A percentile compares a stretch with the other conserved stretches of the same genome.
These are phyloP conservation scores for Ogataea polymorpha DNA, from an alignment of 805 yeast species.

Conservation along the genomic window DNA sequence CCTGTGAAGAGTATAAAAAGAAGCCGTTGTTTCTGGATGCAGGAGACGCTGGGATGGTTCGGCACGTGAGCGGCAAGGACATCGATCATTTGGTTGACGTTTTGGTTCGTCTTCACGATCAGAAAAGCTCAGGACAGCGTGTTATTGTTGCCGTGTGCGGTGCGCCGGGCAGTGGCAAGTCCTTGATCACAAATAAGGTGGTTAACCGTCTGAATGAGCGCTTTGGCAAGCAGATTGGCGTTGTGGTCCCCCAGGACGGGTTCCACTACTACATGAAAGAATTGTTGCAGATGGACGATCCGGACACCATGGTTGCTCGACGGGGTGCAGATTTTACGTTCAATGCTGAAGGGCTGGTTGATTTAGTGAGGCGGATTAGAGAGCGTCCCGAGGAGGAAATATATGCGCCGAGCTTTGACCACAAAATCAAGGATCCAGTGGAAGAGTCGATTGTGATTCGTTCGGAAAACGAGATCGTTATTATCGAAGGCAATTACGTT, in stretches of 20 bases:
- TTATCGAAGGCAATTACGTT: conserved; percentile 43
- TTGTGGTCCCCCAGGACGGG: conserved; percentile 27
- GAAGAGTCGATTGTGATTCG: conserved; percentile 33
- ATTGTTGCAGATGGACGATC: conserved; percentile 29
- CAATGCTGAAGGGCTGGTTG: conserved; percentile 31
- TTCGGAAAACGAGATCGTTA: conserved; percentile 29
- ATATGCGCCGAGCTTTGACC: conserved; percentile 38
- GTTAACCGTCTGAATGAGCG: conserved; percentile 1
- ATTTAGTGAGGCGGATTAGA: conserved; percentile 16
- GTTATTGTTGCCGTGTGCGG: conserved; percentile 13
- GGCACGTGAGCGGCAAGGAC: conserved; percentile 3
- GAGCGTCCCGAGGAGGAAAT: conserved; percentile 1
- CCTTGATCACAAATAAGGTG: conserved; percentile 4
- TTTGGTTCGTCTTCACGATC: conserved; percentile 1
- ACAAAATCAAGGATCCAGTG: conserved; percentile 39
- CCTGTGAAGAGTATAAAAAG: conserved; percentile 1
- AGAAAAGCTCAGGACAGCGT: not conserved
- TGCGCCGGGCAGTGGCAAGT: conserved; percentile 14
- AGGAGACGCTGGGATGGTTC: not conserved
- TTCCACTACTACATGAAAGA: conserved; percentile 41
- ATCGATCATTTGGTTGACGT: not conserved
- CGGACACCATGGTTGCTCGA: conserved; percentile 37
- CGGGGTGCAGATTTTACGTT: conserved; percentile 51
- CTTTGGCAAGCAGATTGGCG: conserved; percentile 4
- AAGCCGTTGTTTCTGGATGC: not conserved